Evolutionary conservation across 2,329 filamentous ascomycete genomes (phyloP).

Genomic region (Aureobasidium sp.): DNA sequence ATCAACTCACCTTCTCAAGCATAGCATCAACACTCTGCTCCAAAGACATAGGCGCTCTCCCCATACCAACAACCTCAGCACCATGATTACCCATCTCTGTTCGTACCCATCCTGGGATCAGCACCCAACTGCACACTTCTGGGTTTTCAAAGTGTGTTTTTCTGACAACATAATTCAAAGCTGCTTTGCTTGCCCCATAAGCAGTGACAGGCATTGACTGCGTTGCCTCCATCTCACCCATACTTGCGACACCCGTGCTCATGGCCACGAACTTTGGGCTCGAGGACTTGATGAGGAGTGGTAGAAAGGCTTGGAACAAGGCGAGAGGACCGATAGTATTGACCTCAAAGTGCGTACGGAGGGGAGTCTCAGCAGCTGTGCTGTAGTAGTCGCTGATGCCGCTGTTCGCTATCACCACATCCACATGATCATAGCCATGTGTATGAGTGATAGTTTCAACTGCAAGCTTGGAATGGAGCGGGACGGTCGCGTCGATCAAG

Average conservation of each 20-base stretch:
- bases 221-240: constrained; percentile 13
- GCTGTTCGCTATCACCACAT: constrained; percentile 18
- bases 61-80: constrained; percentile 24
- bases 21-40: constrained; percentile 29
- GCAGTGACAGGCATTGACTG: constrained; percentile 24
- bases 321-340: constrained; percentile 31
- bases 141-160: constrained; percentile 30
- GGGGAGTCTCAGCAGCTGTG: constrained; percentile 18
- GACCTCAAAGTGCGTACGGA: constrained; percentile 23
- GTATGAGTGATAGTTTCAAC: constrained; percentile 23
- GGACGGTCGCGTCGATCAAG: constrained; percentile 33
- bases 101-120: constrained; percentile 24
- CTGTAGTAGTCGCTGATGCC: constrained; percentile 14
- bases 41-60: constrained; percentile 27
- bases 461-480: constrained; percentile 23
- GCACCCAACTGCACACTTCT: background rate
- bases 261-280: constrained; percentile 33
- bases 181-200: constrained; percentile 39
- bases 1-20: constrained; percentile 11
- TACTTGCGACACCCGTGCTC: constrained; percentile 10
- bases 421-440: constrained; percentile 20
- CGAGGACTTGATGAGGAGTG: constrained; percentile 25
- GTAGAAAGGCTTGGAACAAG: constrained; percentile 38
- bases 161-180: constrained; percentile 28
- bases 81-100: constrained; percentile 35